These are phyloP conservation scores for Clarireedia homoeocarpa DNA, from an alignment of 2,329 filamentous ascomycete species.

Conservation along the genomic window DNA sequence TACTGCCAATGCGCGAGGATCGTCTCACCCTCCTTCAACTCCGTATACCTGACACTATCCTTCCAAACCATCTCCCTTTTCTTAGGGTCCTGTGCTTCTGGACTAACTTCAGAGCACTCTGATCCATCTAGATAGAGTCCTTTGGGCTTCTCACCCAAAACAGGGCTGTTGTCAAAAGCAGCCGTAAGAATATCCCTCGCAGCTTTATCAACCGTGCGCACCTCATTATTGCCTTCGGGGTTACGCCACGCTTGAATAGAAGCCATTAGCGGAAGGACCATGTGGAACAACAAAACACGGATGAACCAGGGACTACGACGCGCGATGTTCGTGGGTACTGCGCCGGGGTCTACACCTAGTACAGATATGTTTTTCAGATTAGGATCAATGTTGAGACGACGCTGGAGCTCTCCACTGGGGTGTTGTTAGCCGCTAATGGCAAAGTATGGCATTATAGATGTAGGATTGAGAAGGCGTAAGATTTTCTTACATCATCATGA, in stretches of 20 bases:
- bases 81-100: slow-evolving; percentile 27
- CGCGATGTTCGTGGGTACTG: slow-evolving; percentile 29
- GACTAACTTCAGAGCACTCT: slow-evolving; percentile 24
- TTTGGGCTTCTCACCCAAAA: slow-evolving; percentile 24
- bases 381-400: slow-evolving; percentile 24
- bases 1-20: neutral
- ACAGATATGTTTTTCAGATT: slow-evolving; percentile 30
- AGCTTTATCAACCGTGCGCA: slow-evolving; percentile 29
- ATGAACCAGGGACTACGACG: slow-evolving; percentile 24
- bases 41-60: slow-evolving; percentile 22
- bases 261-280: slow-evolving; percentile 20
- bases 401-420: slow-evolving; percentile 6
- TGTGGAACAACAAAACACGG: slow-evolving; percentile 19
- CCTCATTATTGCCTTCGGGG: slow-evolving; percentile 21
- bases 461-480: neutral
- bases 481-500: neutral
- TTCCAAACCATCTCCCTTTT: slow-evolving; percentile 30
- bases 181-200: slow-evolving; percentile 29
- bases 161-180: slow-evolving; percentile 25
- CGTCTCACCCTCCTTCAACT: neutral
- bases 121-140: slow-evolving; percentile 31
- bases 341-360: slow-evolving; percentile 34
- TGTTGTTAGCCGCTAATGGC: neutral
- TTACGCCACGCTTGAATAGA: slow-evolving; percentile 19
- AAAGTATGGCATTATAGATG: neutral